Evolutionary conservation across 768 basidiomycete species (phyloP).

Genomic region (Podaxis mareebaensis): DNA sequence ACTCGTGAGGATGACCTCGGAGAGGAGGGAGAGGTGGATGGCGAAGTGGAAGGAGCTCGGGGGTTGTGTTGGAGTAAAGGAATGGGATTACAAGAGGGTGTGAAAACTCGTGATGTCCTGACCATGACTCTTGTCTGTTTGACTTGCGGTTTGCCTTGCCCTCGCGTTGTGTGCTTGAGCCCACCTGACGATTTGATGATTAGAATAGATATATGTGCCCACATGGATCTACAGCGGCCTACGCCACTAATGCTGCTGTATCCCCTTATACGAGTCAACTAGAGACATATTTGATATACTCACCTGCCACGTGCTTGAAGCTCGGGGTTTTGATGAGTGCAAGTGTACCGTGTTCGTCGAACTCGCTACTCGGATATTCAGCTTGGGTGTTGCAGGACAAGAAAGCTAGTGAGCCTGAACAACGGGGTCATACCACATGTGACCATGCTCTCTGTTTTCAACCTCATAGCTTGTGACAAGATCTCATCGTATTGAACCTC

Average conservation of each 20-base stretch:
- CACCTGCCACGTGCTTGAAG: background rate
- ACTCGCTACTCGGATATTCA: too few relatives aligned
- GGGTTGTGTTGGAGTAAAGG: conserved; percentile 67
- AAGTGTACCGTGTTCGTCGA: too few relatives aligned
- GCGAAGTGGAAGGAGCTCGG: conserved; percentile 71
- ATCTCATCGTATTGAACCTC: too few relatives aligned
- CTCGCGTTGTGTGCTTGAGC: background rate
- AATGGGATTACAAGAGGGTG: conserved; percentile 71
- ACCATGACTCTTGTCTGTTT: background rate
- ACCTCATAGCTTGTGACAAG: too few relatives aligned
- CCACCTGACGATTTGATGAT: background rate
- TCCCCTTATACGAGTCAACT: background rate
- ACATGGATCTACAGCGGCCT: background rate
- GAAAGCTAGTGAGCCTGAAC: too few relatives aligned
- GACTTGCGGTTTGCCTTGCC: background rate
- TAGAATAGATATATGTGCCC: background rate
- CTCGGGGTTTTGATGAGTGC: too few relatives aligned
- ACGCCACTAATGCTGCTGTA: background rate
- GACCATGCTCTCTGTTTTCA: too few relatives aligned
- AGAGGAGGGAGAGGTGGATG: conserved; percentile 48
- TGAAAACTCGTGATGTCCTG: background rate
- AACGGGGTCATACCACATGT: too few relatives aligned
- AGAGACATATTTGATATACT: background rate
- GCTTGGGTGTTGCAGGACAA: too few relatives aligned
- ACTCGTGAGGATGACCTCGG: conserved; percentile 54